Evolutionary conservation across 305 asterid species (phyloP), one percentile per base, ranked within the genome.

Genomic region (Fraxinus dipetala): DNA sequence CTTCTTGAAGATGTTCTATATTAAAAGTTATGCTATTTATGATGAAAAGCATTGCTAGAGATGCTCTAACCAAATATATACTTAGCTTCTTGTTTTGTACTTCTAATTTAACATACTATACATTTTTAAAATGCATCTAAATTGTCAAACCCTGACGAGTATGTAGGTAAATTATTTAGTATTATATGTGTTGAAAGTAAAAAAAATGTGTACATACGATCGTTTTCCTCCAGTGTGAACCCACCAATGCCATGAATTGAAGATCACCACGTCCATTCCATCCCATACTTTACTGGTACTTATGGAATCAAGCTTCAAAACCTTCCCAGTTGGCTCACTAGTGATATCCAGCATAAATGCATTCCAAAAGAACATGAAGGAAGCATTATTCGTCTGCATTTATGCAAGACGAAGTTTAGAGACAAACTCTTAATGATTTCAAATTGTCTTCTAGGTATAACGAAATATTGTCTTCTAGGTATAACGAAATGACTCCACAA

Each of bases 181-280:
- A 14, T 48, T 2, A 3, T 3, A 48, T 1, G 20, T 14, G 59
- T 48, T 14, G 20, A 48, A 48, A 48, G 59, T 14, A 48, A 11
- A 20, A 48, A 48, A 14, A 48, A 1, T 48, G 5, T 48, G 59
- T 28, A 59, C 85, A 30, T 80, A 91, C 91, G 88, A 81, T 86
- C 91, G 95, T 85, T 93, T 91, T 18, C 88, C 87, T 9, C 94
- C 93, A 0, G 76, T 40, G 77, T 90, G 91, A 78, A 91, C 86
- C 95, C 97, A 90, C 95, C 97, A 93, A 78, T 93, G 97, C 94
- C 95, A 90, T 0, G 97, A 72, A 80, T 93, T 87, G 36, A 91
- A 93, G 10, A 93, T 78, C 72, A 91, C 18, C 40, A 81, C 48
- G 6, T 91, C 93, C 84, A 82, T 83, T 69, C 76, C 87, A 31